Conservation (phyloP, 768 basidiomycete species). For the Pleurotus djamor region DNA sequence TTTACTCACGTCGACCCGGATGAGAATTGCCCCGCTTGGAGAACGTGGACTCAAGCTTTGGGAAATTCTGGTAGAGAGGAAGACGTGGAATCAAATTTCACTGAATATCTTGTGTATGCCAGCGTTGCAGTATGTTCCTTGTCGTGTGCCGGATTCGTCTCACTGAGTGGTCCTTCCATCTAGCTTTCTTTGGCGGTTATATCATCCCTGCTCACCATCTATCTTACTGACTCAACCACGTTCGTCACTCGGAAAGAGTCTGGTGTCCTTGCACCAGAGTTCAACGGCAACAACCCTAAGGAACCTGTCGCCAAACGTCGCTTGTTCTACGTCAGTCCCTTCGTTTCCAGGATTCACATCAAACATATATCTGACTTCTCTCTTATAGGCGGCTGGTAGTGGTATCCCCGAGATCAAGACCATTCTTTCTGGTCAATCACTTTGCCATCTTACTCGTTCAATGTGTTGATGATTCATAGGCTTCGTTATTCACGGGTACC, state of each 20-base stretch:
- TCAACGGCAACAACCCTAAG: conserved; percentile 30
- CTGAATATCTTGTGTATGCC: conserved; percentile 72
- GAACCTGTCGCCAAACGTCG: conserved; percentile 44
- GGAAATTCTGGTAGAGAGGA: conserved; percentile 30
- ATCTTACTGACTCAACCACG: conserved; percentile 85
- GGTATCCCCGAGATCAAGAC: conserved; percentile 98
- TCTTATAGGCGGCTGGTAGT: conserved; percentile 79
- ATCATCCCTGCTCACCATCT: conserved; percentile 81
- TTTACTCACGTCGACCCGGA: conserved; percentile 12
- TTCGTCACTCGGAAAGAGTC: conserved; percentile 91
- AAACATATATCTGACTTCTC: conserved; percentile 13
- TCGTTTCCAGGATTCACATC: conserved; percentile 19
- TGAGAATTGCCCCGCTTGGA: conserved; percentile 66
- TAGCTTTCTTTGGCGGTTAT: conserved; percentile 72
- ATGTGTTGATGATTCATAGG: conserved; percentile 39
- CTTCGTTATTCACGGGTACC: conserved; percentile 96
- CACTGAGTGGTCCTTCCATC: not conserved
- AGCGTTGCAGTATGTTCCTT: conserved; percentile 67
- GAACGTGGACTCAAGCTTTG: conserved; percentile 68
- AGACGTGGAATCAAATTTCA: conserved; percentile 22
- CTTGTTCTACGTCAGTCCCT: conserved; percentile 75
- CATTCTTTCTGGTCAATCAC: conserved; percentile 70
- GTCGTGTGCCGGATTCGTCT: not conserved
- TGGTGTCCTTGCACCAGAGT: conserved; percentile 54
- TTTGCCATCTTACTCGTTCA: not conserved